Evolutionary conservation across 345 rosid species (phyloP).

Genomic region (Gynandropsis gynandra): DNA sequence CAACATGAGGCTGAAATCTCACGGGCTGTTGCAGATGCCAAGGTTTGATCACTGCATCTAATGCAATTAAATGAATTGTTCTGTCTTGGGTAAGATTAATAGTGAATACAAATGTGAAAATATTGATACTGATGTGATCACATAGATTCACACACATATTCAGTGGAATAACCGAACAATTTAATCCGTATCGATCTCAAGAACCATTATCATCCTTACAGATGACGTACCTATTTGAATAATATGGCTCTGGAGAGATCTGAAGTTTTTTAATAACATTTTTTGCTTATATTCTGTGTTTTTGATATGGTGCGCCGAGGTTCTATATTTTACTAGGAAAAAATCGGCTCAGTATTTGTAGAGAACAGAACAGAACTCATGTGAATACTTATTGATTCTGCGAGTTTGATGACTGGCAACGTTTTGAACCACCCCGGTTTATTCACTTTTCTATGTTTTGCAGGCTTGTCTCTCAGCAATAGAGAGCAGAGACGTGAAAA

Average conservation of each 20-base stretch:
- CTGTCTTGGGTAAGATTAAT: too few species aligned
- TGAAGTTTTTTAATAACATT: too few species aligned
- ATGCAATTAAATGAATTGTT: neutral
- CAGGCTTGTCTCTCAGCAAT: slow-evolving; percentile 64
- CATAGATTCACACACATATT: too few species aligned
- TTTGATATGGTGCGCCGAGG: neutral
- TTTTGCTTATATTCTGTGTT: too few species aligned
- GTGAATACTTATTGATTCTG: too few species aligned
- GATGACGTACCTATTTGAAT: neutral
- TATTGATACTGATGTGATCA: neutral
- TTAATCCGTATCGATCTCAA: neutral
- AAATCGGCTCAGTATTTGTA: too few species aligned
- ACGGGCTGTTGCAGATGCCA: slow-evolving; percentile 48
- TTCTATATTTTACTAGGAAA: neutral
- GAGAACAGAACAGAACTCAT: too few species aligned
- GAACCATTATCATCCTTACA: neutral
- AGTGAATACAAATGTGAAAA: neutral
- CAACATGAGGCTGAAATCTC: slow-evolving; percentile 51
- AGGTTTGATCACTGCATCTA: slow-evolving; percentile 39
- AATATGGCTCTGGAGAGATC: too few species aligned
- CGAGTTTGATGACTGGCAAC: slow-evolving; percentile 2
- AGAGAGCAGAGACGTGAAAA: slow-evolving; percentile 62
- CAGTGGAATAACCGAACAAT: too few species aligned
- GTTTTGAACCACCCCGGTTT: neutral
- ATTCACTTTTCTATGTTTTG: slow-evolving; percentile 7